phyloP scores from a whole-genome alignment of 495 filamentous ascomycete genomes.

The Talaromyces ruber region DNA sequence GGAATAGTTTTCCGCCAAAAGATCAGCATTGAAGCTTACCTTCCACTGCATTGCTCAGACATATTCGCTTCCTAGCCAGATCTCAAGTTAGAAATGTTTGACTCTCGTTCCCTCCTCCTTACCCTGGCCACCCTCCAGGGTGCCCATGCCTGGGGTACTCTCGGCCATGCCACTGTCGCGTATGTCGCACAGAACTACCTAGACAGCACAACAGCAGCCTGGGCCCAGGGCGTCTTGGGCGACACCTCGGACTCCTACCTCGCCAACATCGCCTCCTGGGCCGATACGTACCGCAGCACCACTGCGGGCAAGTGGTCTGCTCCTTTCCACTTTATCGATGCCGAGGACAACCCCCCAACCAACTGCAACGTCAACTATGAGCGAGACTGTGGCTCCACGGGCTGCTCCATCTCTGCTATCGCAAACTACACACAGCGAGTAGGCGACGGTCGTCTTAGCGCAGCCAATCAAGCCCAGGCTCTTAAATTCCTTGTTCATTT shows the following conservation, averaged over 20 bases:
- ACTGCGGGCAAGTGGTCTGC: constrained; percentile 41
- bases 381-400: constrained; percentile 47
- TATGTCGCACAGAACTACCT: constrained; percentile 50
- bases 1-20: not conserved
- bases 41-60: not conserved
- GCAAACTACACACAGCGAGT: constrained; percentile 39
- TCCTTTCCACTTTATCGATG: constrained; percentile 43
- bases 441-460: not conserved
- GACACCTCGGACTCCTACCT: not conserved
- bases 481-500: constrained; percentile 52
- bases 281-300: constrained; percentile 44
- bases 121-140: not conserved
- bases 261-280: not conserved
- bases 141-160: constrained; percentile 38
- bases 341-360: constrained; percentile 49
- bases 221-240: constrained; percentile 39
- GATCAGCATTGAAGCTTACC: not conserved
- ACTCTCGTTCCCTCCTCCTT: not conserved
- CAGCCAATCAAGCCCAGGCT: constrained; percentile 14
- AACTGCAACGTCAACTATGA: constrained; percentile 46
- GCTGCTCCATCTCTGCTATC: constrained; percentile 52
- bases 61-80: not conserved
- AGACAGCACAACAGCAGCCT: constrained; percentile 49
- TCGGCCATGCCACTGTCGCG: constrained; percentile 56
- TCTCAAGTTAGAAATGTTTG: not conserved